A percentile compares a stretch with the other conserved stretches of the same genome.
These are phyloP conservation scores for Leptoxyphium fumago DNA, from an alignment of 2,329 filamentous ascomycete genomes.

Conservation along the genomic window DNA sequence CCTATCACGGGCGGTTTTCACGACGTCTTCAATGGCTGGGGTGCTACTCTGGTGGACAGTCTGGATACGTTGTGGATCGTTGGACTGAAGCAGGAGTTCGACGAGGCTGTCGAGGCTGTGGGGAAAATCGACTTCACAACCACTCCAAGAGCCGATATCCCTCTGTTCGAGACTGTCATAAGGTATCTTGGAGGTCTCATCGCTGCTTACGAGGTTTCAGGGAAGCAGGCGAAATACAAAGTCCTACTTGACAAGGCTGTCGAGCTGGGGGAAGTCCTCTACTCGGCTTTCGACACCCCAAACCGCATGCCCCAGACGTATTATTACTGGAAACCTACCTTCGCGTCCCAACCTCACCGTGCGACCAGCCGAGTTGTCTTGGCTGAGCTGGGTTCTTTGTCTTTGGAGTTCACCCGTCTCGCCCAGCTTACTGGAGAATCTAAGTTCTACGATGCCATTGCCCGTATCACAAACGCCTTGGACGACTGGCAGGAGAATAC, in stretches of 20 bases:
- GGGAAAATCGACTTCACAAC: slow-evolving; percentile 71
- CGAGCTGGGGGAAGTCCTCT: slow-evolving; percentile 66
- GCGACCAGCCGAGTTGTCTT: slow-evolving; percentile 43
- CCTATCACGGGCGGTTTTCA: slow-evolving; percentile 53
- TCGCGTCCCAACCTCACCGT: slow-evolving; percentile 46
- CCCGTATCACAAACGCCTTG: slow-evolving; percentile 68
- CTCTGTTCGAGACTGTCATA: slow-evolving; percentile 87
- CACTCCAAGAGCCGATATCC: slow-evolving; percentile 52
- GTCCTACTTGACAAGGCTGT: slow-evolving; percentile 63
- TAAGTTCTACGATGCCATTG: slow-evolving; percentile 82
- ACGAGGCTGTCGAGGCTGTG: slow-evolving; percentile 57
- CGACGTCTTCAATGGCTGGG: slow-evolving; percentile 86
- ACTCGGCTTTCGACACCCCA: slow-evolving; percentile 77
- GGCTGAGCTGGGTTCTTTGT: slow-evolving; percentile 62
- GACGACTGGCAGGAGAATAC: slow-evolving; percentile 60
- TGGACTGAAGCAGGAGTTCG: slow-evolving; percentile 63
- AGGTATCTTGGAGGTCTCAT: slow-evolving; percentile 78
- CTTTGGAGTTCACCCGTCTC: slow-evolving; percentile 77
- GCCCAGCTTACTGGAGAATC: slow-evolving; percentile 69
- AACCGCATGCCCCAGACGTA: slow-evolving; percentile 82
- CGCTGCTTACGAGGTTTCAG: slow-evolving; percentile 75
- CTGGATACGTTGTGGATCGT: slow-evolving; percentile 82
- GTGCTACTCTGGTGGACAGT: slow-evolving; percentile 70
- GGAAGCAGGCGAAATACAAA: slow-evolving; percentile 40
- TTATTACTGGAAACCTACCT: slow-evolving; percentile 60